phyloP scores from a whole-genome alignment of 345 rosid genomes.

The Passiflora organensis region DNA sequence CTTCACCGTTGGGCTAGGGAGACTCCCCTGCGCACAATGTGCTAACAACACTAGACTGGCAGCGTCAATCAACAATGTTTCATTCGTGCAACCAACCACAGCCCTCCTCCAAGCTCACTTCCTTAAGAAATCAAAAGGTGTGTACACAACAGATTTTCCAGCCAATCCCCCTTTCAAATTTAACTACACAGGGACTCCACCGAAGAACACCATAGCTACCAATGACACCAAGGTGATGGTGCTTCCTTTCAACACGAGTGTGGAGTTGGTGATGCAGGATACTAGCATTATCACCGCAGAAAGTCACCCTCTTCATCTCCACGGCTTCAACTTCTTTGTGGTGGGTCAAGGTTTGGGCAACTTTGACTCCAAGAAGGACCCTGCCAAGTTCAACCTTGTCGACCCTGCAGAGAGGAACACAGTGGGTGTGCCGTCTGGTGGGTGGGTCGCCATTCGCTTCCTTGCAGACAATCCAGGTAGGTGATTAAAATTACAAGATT shows the following conservation, averaged over 20 bases:
- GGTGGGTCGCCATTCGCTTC: conserved; percentile 59
- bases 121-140: conserved; percentile 38
- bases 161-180: conserved; percentile 41
- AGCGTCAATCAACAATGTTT: conserved; percentile 44
- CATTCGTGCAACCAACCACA: conserved; percentile 36
- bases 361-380: conserved; percentile 41
- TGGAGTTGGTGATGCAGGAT: conserved; percentile 51
- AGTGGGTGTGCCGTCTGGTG: conserved; percentile 44
- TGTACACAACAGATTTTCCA: conserved; percentile 42
- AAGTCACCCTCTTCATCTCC: conserved; percentile 56
- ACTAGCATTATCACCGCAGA: conserved; percentile 44
- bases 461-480: conserved; percentile 46
- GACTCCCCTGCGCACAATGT: conserved; percentile 30
- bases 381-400: conserved; percentile 38
- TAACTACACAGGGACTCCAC: conserved; percentile 52
- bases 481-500: background rate
- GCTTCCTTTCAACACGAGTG: conserved; percentile 35
- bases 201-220: conserved; percentile 25
- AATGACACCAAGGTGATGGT: conserved; percentile 43
- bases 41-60: conserved; percentile 35
- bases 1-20: conserved; percentile 50
- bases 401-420: conserved; percentile 55
- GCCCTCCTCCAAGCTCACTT: conserved; percentile 49
- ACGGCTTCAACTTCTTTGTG: conserved; percentile 48
- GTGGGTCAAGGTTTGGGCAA: conserved; percentile 46